Base-by-base conservation (phyloP, 805 yeast species). In the Sugiyamaella boreocaroliniensis region DNA sequence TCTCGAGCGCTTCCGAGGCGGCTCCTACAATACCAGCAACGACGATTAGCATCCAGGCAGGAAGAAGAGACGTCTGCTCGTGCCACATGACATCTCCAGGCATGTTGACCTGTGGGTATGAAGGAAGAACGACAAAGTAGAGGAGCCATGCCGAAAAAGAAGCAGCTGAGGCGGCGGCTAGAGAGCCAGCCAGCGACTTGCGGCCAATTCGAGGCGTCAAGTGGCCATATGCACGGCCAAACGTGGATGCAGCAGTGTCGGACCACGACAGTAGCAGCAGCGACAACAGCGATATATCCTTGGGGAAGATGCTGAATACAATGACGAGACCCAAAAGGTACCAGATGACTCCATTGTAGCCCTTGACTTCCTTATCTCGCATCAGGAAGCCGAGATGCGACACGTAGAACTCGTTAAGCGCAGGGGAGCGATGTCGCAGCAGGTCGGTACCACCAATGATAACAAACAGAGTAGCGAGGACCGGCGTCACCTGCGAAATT, bases 161-260 rank as follows among this genome's bases (percentile, higher is more conserved):
- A 5, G 98, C 97, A 15, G 85, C 73, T 5, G 74, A 59, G 62
- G 87, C 87, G 4, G 98, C 96, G 20, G 97, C 98, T 20, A 82
- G 49, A 1, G 93, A 84, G 0, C 99, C 99, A 1, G 97, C 96
- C 45, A 93, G 72, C 2, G 96, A 86, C 68, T 93, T 93, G 56
- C 81, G 80, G 56, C 78, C 74, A 18, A 92, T 68, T 63, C 84
- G 82, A 42, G 95, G 95, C 7, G 97, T 88, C 58, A 84, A 76
- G 62, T 85, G 78, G 8, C 98, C 98, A 67, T 72, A 92, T 51
- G 78, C 79, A 59, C 99, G 77, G 41, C 99, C 99, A 64, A 90
- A 71, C 0, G 97, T 88, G 2, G 97, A 88, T 1, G 99, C 99
- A 1, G 97, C 92, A 9, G 98, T 89, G 65, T 93, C 99, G 4